Conservation (phyloP, 1,284 basidiomycete species). For the Schizopora paradoxa region DNA sequence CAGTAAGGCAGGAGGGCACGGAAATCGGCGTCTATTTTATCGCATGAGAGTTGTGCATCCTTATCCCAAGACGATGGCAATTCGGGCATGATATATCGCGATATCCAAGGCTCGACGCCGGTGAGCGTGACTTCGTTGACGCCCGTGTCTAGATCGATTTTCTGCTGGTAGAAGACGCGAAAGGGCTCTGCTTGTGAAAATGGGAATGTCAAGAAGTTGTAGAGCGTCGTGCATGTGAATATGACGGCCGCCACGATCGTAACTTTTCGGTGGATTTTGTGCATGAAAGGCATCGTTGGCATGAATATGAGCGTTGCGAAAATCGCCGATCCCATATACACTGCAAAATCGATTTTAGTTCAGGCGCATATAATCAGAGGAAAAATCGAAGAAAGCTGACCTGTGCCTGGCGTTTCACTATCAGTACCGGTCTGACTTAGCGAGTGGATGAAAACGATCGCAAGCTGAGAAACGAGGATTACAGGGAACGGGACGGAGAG, state of each 20-base stretch:
- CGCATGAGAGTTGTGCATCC: too few relatives aligned
- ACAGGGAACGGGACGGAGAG: constrained; percentile 53
- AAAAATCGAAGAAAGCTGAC: constrained; percentile 35
- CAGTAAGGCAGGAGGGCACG: constrained; percentile 28
- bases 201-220: constrained; percentile 49
- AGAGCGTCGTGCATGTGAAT: constrained; percentile 41
- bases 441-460: constrained; percentile 43
- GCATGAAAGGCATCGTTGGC: constrained; percentile 58
- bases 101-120: constrained; percentile 41
- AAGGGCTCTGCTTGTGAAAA: constrained; percentile 56
- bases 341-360: constrained; percentile 29
- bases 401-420: constrained; percentile 44
- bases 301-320: constrained; percentile 47
- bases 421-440: constrained; percentile 59
- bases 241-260: constrained; percentile 37
- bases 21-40: too few relatives aligned
- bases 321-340: constrained; percentile 44
- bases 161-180: constrained; percentile 66
- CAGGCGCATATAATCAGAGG: not conserved
- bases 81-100: constrained; percentile 38
- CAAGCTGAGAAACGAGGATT: constrained; percentile 52
- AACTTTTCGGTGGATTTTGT: constrained; percentile 47
- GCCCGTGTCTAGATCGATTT: constrained; percentile 37
- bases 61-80: constrained; percentile 53
- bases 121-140: constrained; percentile 38